Conservation (phyloP, 495 filamentous ascomycete genomes). For the Parathielavia appendiculata region DNA sequence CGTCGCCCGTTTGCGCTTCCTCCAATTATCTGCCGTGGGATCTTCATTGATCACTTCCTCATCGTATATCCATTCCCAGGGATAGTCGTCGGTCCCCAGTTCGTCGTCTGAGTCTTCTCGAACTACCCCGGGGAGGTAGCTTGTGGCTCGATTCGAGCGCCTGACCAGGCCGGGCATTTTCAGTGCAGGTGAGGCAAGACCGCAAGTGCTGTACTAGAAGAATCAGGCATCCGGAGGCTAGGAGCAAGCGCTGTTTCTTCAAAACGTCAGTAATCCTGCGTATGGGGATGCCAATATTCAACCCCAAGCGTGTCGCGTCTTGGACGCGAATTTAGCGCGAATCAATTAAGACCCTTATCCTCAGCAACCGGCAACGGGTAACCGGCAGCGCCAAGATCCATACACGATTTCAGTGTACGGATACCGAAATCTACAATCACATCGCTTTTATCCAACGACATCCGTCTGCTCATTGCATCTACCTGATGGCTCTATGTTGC, state of each 20-base stretch:
- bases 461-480: no score
- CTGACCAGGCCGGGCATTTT: conserved; percentile 18
- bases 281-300: no score
- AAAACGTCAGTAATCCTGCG: no score
- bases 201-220: neutral
- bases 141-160: neutral
- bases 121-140: conserved; percentile 44
- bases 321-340: conserved; percentile 7
- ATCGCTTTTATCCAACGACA: no score
- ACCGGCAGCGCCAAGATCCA: neutral
- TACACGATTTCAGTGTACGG: neutral
- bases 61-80: conserved; percentile 90
- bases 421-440: neutral
- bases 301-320: conserved; percentile 7
- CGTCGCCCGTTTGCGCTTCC: conserved; percentile 37
- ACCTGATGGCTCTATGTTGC: no score
- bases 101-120: conserved; percentile 92
- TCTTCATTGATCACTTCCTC: conserved; percentile 19
- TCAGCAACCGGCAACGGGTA: neutral
- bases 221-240: no score
- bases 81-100: conserved; percentile 72
- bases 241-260: neutral
- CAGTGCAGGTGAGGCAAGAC: neutral
- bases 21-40: conserved; percentile 24
- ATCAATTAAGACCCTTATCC: conserved; percentile 23